phyloP scores from a whole-genome alignment of 192 early-diverging fungal genomes.

The Linnemannia hyalina region DNA sequence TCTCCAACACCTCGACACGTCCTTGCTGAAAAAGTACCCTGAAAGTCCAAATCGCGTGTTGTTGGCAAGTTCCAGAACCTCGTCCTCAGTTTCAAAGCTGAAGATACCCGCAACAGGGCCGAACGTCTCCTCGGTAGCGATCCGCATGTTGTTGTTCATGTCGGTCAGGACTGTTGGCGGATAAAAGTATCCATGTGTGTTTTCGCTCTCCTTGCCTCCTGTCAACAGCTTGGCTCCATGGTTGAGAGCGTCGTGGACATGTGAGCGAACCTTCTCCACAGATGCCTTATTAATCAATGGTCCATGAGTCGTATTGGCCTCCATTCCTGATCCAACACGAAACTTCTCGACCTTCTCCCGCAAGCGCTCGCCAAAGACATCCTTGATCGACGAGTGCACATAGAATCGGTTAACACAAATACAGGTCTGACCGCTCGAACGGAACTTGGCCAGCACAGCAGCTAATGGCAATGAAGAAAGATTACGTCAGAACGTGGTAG shows the following conservation, averaged over 20 bases:
- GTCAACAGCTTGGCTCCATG: slow-evolving; percentile 78
- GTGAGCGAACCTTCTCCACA: slow-evolving; percentile 74
- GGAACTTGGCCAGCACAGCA: slow-evolving; percentile 73
- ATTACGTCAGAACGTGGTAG: neutral
- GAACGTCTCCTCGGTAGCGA: slow-evolving; percentile 89
- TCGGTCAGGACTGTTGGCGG: slow-evolving; percentile 84
- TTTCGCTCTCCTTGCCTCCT: slow-evolving; percentile 68
- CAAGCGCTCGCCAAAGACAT: slow-evolving; percentile 72
- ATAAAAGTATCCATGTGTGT: slow-evolving; percentile 77
- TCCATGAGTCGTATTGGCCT: slow-evolving; percentile 74
- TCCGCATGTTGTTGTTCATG: slow-evolving; percentile 76
- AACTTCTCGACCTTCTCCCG: slow-evolving; percentile 67
- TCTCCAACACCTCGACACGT: slow-evolving; percentile 80
- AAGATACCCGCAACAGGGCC: slow-evolving; percentile 89
- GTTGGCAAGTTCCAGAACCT: slow-evolving; percentile 85
- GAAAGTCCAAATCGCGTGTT: slow-evolving; percentile 81
- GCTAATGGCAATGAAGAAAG: slow-evolving; percentile 19
- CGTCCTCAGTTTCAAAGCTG: slow-evolving; percentile 82
- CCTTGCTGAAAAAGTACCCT: slow-evolving; percentile 86
- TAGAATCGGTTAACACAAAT: slow-evolving; percentile 84
- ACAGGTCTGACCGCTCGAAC: slow-evolving; percentile 87
- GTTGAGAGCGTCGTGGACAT: slow-evolving; percentile 78
- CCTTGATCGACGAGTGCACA: slow-evolving; percentile 76
- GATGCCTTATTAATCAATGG: slow-evolving; percentile 83
- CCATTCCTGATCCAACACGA: slow-evolving; percentile 83